Conservation (phyloP, 331 rosid genomes). For the Ulmus americana region DNA sequence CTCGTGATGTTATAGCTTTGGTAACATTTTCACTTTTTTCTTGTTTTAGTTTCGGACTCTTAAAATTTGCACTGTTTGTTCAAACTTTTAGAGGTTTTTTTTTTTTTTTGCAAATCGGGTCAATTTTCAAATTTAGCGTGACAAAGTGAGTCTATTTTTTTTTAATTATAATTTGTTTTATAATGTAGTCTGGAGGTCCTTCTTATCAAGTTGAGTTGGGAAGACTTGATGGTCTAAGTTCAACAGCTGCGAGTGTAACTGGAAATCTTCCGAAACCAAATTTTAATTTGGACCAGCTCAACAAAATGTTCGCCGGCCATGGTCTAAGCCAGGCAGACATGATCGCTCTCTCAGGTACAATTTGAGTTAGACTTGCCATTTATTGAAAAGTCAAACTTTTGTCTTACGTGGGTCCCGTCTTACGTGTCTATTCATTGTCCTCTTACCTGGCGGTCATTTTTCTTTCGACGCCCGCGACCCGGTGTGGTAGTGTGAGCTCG, state of each 20-base stretch:
- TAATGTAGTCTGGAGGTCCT: slow-evolving; percentile 77
- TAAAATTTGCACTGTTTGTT: no score
- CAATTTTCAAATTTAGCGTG: no score
- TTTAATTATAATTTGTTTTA: neutral
- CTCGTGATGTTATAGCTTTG: slow-evolving; percentile 72
- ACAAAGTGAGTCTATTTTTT: neutral
- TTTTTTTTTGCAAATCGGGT: no score
- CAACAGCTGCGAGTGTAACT: slow-evolving; percentile 53
- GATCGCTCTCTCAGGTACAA: slow-evolving; percentile 87
- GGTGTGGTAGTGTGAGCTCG: no score
- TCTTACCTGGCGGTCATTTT: neutral
- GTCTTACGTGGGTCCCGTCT: neutral
- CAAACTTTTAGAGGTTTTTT: no score
- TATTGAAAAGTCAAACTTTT: neutral
- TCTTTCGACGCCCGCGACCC: no score
- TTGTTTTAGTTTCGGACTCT: neutral
- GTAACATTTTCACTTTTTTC: slow-evolving; percentile 15
- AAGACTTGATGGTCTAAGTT: slow-evolving; percentile 65
- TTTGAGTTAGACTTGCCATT: slow-evolving; percentile 5
- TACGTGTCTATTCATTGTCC: neutral
- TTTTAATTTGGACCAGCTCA: slow-evolving; percentile 67
- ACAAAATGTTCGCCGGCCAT: slow-evolving; percentile 46
- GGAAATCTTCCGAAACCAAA: slow-evolving; percentile 66
- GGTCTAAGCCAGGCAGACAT: slow-evolving; percentile 70
- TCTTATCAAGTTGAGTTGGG: slow-evolving; percentile 80